Percentiles rank a stretch among this genome's conserved stretches.
phyloP scores from a whole-genome alignment of 495 filamentous ascomycete genomes.

The Xylaria venustula region DNA sequence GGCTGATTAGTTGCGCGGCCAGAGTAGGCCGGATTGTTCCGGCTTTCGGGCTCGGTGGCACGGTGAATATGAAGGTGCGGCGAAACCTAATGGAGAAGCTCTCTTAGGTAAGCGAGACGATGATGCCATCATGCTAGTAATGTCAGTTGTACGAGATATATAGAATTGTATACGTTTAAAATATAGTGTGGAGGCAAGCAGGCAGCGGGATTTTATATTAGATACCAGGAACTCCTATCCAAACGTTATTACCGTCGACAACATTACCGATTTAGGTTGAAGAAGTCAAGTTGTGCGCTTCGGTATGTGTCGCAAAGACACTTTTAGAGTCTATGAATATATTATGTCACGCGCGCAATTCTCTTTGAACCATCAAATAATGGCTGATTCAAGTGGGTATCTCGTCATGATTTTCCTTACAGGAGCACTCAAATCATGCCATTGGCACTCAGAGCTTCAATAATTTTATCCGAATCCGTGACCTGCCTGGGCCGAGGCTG shows the following conservation, averaged over 20 bases:
- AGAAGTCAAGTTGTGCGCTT: neutral
- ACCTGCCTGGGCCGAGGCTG: slow-evolving; percentile 18
- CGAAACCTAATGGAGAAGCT: slow-evolving; percentile 47
- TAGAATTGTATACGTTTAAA: neutral
- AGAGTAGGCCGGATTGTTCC: slow-evolving; percentile 89
- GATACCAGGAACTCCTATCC: neutral
- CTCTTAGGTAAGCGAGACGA: slow-evolving; percentile 9
- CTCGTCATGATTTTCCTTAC: neutral
- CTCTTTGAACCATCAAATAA: neutral
- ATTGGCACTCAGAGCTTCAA: slow-evolving; percentile 30
- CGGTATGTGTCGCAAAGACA: neutral
- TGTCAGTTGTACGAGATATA: neutral
- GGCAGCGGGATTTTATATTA: neutral
- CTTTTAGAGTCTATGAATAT: neutral
- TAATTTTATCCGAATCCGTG: slow-evolving; percentile 23
- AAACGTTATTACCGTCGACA: neutral
- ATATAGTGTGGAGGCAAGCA: neutral
- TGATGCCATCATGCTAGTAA: neutral
- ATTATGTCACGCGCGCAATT: neutral
- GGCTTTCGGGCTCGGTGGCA: slow-evolving; percentile 90
- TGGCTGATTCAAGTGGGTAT: neutral
- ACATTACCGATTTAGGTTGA: neutral
- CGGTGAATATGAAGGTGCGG: slow-evolving; percentile 77
- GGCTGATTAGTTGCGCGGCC: slow-evolving; percentile 71
- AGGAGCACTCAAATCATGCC: slow-evolving; percentile 39